Evolutionary conservation across 352 stramenopile genomes (phyloP).

Genomic region (Lagenidium sp.): DNA sequence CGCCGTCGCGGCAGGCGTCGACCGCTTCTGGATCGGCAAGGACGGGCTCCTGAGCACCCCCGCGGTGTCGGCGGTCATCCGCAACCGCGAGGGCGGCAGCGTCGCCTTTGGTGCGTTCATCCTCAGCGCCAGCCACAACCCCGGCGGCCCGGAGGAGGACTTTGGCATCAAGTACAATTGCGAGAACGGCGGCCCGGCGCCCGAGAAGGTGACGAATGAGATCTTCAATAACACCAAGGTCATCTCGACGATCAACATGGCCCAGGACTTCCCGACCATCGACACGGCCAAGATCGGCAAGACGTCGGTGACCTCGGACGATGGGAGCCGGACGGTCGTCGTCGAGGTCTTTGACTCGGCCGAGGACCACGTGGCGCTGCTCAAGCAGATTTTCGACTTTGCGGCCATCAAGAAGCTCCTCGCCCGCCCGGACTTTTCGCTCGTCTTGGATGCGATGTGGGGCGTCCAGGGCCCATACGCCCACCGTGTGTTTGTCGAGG

Average conservation of each 20-base stretch:
- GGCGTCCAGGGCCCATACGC: constrained; percentile 97
- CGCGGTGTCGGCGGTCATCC: constrained; percentile 95
- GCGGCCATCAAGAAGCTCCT: constrained; percentile 89
- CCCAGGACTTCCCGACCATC: constrained; percentile 69
- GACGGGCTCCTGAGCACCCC: constrained; percentile 96
- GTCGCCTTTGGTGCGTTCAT: constrained; percentile 96
- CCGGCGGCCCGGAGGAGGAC: constrained; percentile 96
- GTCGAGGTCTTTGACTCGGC: constrained; percentile 97
- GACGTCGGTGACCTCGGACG: constrained; percentile 64
- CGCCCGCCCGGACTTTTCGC: constrained; percentile 89
- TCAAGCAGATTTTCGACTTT: constrained; percentile 99
- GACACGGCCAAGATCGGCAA: constrained; percentile 68
- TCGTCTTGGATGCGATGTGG: constrained; percentile 98
- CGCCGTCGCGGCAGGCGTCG: constrained; percentile 94
- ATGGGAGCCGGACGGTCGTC: constrained; percentile 87
- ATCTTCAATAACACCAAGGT: constrained; percentile 95
- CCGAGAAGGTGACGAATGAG: constrained; percentile 95
- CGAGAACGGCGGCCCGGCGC: constrained; percentile 95
- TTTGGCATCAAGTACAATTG: constrained; percentile 99
- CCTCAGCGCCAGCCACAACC: constrained; percentile 98
- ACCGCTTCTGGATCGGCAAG: constrained; percentile 94
- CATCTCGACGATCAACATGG: constrained; percentile 94
- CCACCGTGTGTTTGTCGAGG: constrained; percentile 93
- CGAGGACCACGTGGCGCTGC: constrained; percentile 92
- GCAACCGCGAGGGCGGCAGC: constrained; percentile 88